phyloP scores from a whole-genome alignment of 2,329 filamentous ascomycete genomes.

The Lojkania enalia region DNA sequence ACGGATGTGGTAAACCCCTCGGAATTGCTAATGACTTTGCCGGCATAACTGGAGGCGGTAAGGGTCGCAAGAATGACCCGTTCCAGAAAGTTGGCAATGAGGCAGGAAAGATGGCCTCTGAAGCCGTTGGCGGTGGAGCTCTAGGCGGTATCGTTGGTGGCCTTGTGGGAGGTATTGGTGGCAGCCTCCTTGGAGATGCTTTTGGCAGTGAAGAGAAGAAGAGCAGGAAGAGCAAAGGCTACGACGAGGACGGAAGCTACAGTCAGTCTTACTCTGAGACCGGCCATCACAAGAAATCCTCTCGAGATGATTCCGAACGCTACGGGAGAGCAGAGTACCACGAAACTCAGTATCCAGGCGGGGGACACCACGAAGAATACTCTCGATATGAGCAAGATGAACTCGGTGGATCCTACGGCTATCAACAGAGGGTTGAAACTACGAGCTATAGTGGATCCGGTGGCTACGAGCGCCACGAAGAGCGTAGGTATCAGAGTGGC shows the following conservation, averaged over 20 bases:
- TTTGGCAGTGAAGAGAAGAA: slow-evolving; percentile 59
- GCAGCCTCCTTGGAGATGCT: slow-evolving; percentile 66
- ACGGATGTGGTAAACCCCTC: slow-evolving; percentile 81
- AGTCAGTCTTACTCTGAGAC: slow-evolving; percentile 65
- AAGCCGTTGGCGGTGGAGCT: slow-evolving; percentile 66
- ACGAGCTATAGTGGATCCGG: slow-evolving; percentile 53
- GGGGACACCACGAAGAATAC: slow-evolving; percentile 63
- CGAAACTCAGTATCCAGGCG: slow-evolving; percentile 61
- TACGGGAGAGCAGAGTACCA: slow-evolving; percentile 65
- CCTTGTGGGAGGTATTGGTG: slow-evolving; percentile 61
- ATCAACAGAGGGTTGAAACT: slow-evolving; percentile 62
- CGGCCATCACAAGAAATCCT: slow-evolving; percentile 52
- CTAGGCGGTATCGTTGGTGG: slow-evolving; percentile 72
- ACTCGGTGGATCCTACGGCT: slow-evolving; percentile 55
- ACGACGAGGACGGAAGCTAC: slow-evolving; percentile 64
- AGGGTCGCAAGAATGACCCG: slow-evolving; percentile 42
- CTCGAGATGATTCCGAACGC: slow-evolving; percentile 47
- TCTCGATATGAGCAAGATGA: slow-evolving; percentile 61
- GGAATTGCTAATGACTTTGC: slow-evolving; percentile 68
- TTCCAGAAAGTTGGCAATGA: slow-evolving; percentile 39
- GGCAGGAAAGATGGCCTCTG: slow-evolving; percentile 58
- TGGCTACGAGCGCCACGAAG: slow-evolving; percentile 62
- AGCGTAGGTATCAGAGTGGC: slow-evolving; percentile 56
- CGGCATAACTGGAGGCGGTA: slow-evolving; percentile 46
- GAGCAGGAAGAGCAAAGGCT: slow-evolving; percentile 56